Evolutionary conservation across 148 eudicot genomes (phyloP).

Genomic region (Rhododendron mucronatum): DNA sequence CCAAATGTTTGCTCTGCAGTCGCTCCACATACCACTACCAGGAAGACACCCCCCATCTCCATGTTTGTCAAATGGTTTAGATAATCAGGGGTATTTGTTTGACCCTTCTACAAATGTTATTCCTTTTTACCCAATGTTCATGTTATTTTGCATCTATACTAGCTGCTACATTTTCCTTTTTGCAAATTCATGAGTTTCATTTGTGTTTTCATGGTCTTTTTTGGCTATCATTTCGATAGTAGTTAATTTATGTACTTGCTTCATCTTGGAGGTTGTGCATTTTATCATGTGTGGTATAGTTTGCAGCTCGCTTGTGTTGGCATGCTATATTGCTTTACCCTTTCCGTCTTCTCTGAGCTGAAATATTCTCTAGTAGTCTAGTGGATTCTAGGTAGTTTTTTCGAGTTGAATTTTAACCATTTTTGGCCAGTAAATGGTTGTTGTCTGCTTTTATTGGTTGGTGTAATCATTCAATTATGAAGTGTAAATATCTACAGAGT

Average conservation of each 20-base stretch:
- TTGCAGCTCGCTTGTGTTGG: background rate
- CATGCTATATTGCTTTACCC: background rate
- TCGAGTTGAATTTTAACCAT: background rate
- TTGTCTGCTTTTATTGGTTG: background rate
- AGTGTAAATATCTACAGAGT: background rate
- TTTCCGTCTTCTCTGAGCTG: background rate
- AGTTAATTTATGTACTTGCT: background rate
- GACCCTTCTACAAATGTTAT: background rate
- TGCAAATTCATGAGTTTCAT: background rate
- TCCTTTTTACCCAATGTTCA: background rate
- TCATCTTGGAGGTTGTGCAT: background rate
- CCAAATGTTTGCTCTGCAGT: constrained; percentile 95
- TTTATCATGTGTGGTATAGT: background rate
- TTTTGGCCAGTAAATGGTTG: background rate
- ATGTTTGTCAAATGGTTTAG: constrained; percentile 53
- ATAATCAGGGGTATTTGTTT: constrained; percentile 43
- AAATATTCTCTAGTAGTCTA: background rate
- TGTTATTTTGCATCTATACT: background rate
- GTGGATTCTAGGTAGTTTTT: background rate
- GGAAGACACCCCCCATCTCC: constrained; percentile 96
- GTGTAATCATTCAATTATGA: background rate
- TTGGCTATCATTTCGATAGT: background rate
- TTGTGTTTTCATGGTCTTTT: background rate
- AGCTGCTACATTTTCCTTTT: background rate
- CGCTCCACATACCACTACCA: constrained; percentile 79